Evolutionary conservation across 805 yeast species (phyloP).

Genomic region (Starmera caribaea): DNA sequence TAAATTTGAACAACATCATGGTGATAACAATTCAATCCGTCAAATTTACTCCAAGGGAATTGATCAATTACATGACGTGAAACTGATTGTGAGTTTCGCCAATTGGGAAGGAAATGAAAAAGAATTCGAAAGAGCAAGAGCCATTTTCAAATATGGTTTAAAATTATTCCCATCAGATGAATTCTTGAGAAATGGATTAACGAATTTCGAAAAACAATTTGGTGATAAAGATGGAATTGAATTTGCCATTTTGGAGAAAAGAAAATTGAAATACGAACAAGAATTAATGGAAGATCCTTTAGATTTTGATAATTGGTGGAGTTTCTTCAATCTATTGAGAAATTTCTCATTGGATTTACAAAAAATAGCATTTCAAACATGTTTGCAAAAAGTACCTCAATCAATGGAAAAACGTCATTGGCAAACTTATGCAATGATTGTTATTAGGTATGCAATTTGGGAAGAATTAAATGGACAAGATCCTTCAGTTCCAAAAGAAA

Average conservation of each 20-base stretch:
- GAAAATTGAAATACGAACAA: constrained; percentile 46
- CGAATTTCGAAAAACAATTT: constrained; percentile 55
- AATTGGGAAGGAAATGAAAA: constrained; percentile 54
- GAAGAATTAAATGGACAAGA: constrained; percentile 43
- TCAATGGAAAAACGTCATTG: constrained; percentile 35
- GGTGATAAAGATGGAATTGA: constrained; percentile 51
- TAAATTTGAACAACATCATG: constrained; percentile 51
- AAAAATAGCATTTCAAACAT: constrained; percentile 32
- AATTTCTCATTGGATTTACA: constrained; percentile 23
- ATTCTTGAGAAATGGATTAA: constrained; percentile 30
- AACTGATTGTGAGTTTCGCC: constrained; percentile 47
- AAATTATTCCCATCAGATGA: constrained; percentile 31
- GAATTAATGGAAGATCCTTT: constrained; percentile 34
- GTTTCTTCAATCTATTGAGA: constrained; percentile 44
- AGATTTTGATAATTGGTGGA: constrained; percentile 83
- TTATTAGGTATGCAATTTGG: constrained; percentile 58
- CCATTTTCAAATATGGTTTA: constrained; percentile 44
- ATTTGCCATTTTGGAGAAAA: constrained; percentile 38
- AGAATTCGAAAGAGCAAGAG: constrained; percentile 55
- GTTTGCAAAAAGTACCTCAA: constrained; percentile 31
- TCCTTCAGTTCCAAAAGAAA: constrained; percentile 31
- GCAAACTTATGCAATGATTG: constrained; percentile 61
- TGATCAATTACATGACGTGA: constrained; percentile 35
- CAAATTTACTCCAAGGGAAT: constrained; percentile 59
- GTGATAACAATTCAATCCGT: constrained; percentile 38